Base-by-base conservation (phyloP, 371 early-diverging fungal species). In the Mucor irregularis region DNA sequence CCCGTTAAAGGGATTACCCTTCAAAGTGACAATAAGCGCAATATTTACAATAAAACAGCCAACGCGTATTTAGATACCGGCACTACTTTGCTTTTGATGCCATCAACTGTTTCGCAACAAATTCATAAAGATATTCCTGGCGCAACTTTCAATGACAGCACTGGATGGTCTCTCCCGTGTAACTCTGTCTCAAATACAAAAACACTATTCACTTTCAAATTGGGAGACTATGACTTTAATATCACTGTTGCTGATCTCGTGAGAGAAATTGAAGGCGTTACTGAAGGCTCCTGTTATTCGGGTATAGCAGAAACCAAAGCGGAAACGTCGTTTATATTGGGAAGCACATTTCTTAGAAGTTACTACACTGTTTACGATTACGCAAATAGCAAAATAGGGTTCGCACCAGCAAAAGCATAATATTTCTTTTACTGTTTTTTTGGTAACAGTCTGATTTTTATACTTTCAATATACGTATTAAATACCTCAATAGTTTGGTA, bases 101-200 rank as follows among this genome's bases (percentile, higher is more conserved):
- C 81, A 2, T 43, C 69, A 0, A 42, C 54, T 7, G 51, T 78
- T 10, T 69, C 74, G 4, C 50, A 58, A 19, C 53, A 61, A 7
- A 66, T 81, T 28, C 81, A 81, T 50, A 60, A 50, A 13, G 53
- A 50, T 1, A 76, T 80, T 17, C 74, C 74, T 13, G 74, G 74
- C 2, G 64, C 81, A 5, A 40, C 53, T 0, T 74, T 62, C 38
- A 66, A 69, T 40, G 34, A 26, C 0, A n/a, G 37, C 2, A 51
- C 57, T 31, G 78, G 81, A 2, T 81, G 78, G 81, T 64, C 66
- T 16, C 54, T 81, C 29, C 78, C 72, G 13, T 69, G 78, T 29
- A 26, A 45, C 29, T 34, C 47, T 7, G n/a, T 38, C 5, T 44
- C 39, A 16, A 28, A 42, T 24, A 42, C 35, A 10, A 37, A 44